Evolutionary conservation across 1,284 basidiomycete genomes (phyloP), one percentile per base, ranked within the genome.

Genomic region (Irpex sp.): DNA sequence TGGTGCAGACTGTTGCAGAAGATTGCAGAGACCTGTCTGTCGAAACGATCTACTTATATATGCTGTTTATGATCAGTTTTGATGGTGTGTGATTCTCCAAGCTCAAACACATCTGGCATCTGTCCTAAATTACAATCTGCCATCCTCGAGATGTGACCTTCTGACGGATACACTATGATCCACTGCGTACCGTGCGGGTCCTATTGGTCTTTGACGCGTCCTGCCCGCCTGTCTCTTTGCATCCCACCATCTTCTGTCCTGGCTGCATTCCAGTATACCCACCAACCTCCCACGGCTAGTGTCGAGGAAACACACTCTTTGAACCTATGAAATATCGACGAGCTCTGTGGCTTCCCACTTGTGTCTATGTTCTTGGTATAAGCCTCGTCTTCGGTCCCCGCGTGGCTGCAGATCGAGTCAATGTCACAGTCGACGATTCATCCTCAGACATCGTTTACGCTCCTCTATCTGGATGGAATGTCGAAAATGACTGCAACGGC

Each of bases 361-460:
- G n/a, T 52, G 21, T 18, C 21, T 23, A 18, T 52, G 4, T 16
- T 3, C n/a, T 19, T 52, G n/a, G 49, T 52, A 12, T 19, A 33
- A 33, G 49, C 19, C 21, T 52, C 12, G 12, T 14, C 49, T 19
- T 23, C 1, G 5, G n/a, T 1, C 49, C 21, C 19, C 5, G 60
- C 45, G 61, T 63, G 35, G 39, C 53, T 10, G 71, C 67, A 16
- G 66, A 69, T 3, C 64, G 75, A 1, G 69, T 74, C 21, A 78
- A 77, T 63, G 68, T 76, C 2, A 74, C 77, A 0, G 76, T 82
- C 47, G 80, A 82, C 66, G 79, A 82, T 63, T 68, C 75, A 0
- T 67, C 68, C n/a, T 73, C 76, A 16, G 74, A 77, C 75, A 5
- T 70, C 74, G 8, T 48, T 57, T 5, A 60, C 18, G n/a, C 77